Percentiles rank a stretch among this genome's conserved stretches.
Conservation (phyloP, 805 yeast genomes). For the Candida tammaniensis region DNA sequence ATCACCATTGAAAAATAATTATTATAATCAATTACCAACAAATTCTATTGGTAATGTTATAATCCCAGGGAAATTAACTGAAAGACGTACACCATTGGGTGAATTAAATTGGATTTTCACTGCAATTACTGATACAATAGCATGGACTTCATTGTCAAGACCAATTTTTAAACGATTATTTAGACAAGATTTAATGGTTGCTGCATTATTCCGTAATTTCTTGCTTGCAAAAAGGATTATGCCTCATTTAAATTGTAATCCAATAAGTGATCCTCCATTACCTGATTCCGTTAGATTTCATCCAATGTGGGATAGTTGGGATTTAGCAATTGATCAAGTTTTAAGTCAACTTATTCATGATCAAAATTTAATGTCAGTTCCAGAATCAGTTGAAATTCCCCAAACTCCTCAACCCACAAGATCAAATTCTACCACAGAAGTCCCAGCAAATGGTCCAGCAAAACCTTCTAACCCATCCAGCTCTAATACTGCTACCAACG, state of each 20-base stretch:
- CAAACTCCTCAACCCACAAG: constrained; percentile 5
- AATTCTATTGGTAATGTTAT: constrained; percentile 55
- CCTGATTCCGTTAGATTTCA: constrained; percentile 81
- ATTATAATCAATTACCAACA: constrained; percentile 44
- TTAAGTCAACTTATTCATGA: constrained; percentile 63
- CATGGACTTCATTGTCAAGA: constrained; percentile 90
- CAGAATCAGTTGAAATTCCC: not conserved
- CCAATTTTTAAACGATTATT: constrained; percentile 86
- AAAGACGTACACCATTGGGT: constrained; percentile 91
- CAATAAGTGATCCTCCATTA: constrained; percentile 87
- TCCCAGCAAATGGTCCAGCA: constrained; percentile 1
- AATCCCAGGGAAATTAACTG: constrained; percentile 89
- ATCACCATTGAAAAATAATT: constrained; percentile 57
- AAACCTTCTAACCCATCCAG: constrained; percentile 1
- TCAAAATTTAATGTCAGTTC: not conserved
- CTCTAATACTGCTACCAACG: constrained; percentile 7
- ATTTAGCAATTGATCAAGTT: constrained; percentile 92
- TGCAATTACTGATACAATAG: constrained; percentile 96
- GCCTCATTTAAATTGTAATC: constrained; percentile 92
- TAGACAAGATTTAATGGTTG: constrained; percentile 94
- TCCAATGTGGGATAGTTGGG: constrained; percentile 98
- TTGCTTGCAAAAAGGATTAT: constrained; percentile 87
- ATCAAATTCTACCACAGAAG: constrained; percentile 4
- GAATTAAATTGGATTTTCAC: constrained; percentile 97
- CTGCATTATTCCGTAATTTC: constrained; percentile 92